A percentile compares a stretch with the other conserved stretches of the same genome.
Evolutionary conservation across 345 rosid genomes (phyloP).

Genomic region (Populus davidiana): DNA sequence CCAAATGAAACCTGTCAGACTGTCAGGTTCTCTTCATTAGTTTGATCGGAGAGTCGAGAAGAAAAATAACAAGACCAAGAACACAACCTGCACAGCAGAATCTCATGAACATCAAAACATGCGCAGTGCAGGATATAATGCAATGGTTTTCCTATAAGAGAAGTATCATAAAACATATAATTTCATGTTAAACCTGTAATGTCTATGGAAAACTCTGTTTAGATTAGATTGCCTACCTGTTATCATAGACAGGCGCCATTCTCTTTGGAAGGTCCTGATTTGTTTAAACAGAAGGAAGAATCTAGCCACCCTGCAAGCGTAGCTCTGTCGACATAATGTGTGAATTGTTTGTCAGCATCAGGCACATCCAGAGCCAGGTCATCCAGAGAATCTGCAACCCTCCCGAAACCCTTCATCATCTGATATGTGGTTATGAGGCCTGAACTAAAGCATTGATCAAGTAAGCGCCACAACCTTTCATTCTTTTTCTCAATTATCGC

Average conservation of each 20-base stretch:
- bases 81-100: background rate
- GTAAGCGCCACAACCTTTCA: conserved; percentile 53
- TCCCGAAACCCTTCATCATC: conserved; percentile 71
- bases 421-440: conserved; percentile 74
- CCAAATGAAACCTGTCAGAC: background rate
- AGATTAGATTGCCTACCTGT: background rate
- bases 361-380: conserved; percentile 83
- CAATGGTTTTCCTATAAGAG: background rate
- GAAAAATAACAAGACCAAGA: background rate
- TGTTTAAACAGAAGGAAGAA: conserved; percentile 38
- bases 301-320: conserved; percentile 68
- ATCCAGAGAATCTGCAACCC: conserved; percentile 65
- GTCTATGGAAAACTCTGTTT: background rate
- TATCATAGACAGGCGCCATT: conserved; percentile 22
- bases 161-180: background rate
- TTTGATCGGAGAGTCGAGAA: background rate
- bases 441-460: conserved; percentile 50
- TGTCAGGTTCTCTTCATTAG: background rate
- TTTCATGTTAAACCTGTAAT: background rate
- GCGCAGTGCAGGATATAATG: background rate
- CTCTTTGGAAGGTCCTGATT: conserved; percentile 35
- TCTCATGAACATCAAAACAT: background rate
- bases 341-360: conserved; percentile 58
- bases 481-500: conserved; percentile 58
- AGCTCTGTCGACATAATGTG: conserved; percentile 52